Base-by-base conservation (phyloP, 352 stramenopile species). In the Pythium scleroteichum region DNA sequence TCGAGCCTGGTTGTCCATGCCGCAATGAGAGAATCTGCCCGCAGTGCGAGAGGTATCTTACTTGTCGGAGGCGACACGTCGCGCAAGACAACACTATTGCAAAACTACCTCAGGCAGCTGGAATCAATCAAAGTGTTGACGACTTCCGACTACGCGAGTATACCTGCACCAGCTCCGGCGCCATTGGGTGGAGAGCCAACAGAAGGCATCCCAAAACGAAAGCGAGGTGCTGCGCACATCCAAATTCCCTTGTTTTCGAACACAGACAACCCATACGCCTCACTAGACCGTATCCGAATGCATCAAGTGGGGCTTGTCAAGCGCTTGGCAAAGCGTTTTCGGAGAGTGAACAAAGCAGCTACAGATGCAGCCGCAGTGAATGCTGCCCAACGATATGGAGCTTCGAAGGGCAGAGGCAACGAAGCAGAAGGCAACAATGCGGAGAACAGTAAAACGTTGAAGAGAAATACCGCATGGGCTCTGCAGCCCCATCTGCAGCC, bases 1-100 rank as follows among this genome's bases (percentile, higher is more conserved):
- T 59, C 62, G 2, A 76, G 64, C 40, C 45, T 74, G 24, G 46
- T 69, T 6, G 54, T 76, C 26, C 71, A 79, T 20, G 62, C 67
- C 7, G 60, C 52, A 2, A 69, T 72, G 51, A 68, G 55, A 51
- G 59, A 79, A 55, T 53, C 48, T 0, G 51, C 72, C 19, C 59
- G 68, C 52, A 64, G 64, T 44, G 62, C 41, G 20, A 17, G 51
- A 17, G 63, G 59, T 13, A 47, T 74, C 9, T 32, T 79, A 3
- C 62, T 79, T 3, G 54, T 73, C 14, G 71, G 71, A 6, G 42
- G 40, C 0, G 39, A 68, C 4, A 55, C 64, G 10, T 65, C 64
- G 12, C 59, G 67, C 13, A 69, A 65, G 23, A 75, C 71, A 4
- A 64, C 51, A 16, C 44, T 74, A 6, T 20, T 74, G 22, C 61